Base-by-base conservation (phyloP, 495 filamentous ascomycete genomes). In the Trichoderma parareesei region DNA sequence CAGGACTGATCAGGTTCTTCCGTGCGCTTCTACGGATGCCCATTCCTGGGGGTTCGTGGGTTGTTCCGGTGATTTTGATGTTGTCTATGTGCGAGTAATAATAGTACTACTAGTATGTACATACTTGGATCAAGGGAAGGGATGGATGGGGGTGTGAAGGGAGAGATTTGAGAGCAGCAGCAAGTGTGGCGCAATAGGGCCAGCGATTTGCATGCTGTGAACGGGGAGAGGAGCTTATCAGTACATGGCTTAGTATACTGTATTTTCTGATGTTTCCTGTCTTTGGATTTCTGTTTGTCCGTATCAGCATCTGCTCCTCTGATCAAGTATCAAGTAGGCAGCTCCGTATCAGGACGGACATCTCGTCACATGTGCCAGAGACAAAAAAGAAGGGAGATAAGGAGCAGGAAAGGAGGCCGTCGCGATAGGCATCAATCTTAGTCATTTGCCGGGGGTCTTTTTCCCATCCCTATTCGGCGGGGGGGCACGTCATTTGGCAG, bases 171-270 rank as follows among this genome's bases (percentile, higher is more conserved):
- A 27, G 27, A 27, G 27, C 27, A 27, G 27, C 27, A 27, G 2
- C n/a, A 55, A 49, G 46, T 57, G 53, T 57, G 53, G 53, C 53
- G 53, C 53, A 57, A 57, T 27, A 37, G 27, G 33, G 53, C 53
- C 53, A 20, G n/a, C 9, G 16, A 9, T 18, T 49, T 49, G 46
- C 46, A 49, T 49, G 46, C 46, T 49, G 46, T 57, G 53, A 57
- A 57, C 53, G 27, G 53, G 4, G 3, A n/a, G 13, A 13, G 49
- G 20, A 57, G 53, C 53, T 57, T 57, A 57, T 57, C 53, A n/a
- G 53, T 35, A 18, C 48, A 46, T n/a, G 48, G n/a, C 48, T 33
- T 27, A 27, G 27, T 27, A 27, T 27, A 27, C 27, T 27, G 27
- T 27, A 27, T 27, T 27, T 27, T n/a, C n/a, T 27, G 27, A 27